Base-by-base conservation (phyloP, 208 protist species). In the Strigomonas oncopelti region DNA sequence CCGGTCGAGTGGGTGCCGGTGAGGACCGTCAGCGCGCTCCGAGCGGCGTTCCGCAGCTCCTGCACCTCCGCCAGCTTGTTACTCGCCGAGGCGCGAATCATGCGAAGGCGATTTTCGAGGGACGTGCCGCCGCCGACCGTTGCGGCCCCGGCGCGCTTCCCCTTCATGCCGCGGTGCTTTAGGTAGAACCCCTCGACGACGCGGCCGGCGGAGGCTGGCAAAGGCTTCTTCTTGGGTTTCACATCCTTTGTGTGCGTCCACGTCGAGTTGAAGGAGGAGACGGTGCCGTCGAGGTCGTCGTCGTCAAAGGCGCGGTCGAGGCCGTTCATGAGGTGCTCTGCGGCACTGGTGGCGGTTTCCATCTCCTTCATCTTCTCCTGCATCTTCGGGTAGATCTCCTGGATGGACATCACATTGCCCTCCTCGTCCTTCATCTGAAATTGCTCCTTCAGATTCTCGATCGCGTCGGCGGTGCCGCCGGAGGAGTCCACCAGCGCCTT, bases 211-310 rank as follows among this genome's bases (percentile, higher is more conserved):
- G 74, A 42, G 24, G 75, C 73, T 0, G 81, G 65, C 16, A 83
- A 42, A 0, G 82, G 82, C 69, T 91, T 88, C 48, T 72, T 80
- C 63, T 88, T 91, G 29, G 82, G 76, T 55, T 69, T 80, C 46
- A 91, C 54, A 29, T 54, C 56, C 31, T 72, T 69, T 27, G 60
- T 67, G 16, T 66, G 62, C 13, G 38, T 63, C 11, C 58, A 61
- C 8, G 71, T 74, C 0, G 66, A 69, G 28, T 65, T 65, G 32
- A 71, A 71, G 61, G 46, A 65, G 46, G 31, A 60, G 28, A 72
- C 54, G 16, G 38, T 42, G 5, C 63, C 66, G 27, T 69, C 36
- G 8, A 65, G 36, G n/a, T 61, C 57, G 14, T 84, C 72, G 61
- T 78, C 78, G 65, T 81, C 65, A 32, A 85, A 75, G 14, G 77